These are phyloP conservation scores for Monilinia vaccinii-corymbosi DNA, from an alignment of 2,329 filamentous ascomycete genomes.

Conservation along the genomic window DNA sequence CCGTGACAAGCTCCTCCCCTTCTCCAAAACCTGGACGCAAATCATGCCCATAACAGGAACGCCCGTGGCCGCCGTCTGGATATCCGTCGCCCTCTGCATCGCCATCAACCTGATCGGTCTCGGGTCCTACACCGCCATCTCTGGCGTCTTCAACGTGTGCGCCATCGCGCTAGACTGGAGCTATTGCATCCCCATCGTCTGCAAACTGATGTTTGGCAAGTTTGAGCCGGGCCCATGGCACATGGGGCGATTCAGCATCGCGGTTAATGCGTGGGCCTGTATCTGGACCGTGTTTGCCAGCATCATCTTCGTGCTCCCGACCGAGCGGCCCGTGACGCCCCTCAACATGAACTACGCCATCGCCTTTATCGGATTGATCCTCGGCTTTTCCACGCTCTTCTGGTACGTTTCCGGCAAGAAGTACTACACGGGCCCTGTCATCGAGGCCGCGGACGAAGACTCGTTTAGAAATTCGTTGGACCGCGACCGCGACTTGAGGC, in stretches of 20 bases:
- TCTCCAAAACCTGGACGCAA: constrained; percentile 46
- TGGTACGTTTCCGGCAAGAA: constrained; percentile 38
- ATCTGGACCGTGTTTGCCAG: constrained; percentile 44
- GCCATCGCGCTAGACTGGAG: constrained; percentile 46
- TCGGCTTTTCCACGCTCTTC: constrained; percentile 35
- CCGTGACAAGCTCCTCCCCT: constrained; percentile 46
- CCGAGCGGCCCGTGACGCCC: constrained; percentile 36
- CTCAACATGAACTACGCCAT: constrained; percentile 46
- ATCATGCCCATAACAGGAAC: constrained; percentile 46
- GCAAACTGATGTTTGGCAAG: constrained; percentile 40
- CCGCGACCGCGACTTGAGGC: constrained; percentile 3
- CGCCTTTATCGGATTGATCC: constrained; percentile 39
- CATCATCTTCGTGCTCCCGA: constrained; percentile 46
- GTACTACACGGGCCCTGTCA: constrained; percentile 40
- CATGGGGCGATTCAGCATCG: constrained; percentile 35
- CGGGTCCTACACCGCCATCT: constrained; percentile 43
- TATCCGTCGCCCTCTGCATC: constrained; percentile 44
- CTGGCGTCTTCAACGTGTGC: constrained; percentile 45
- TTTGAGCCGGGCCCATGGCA: constrained; percentile 45
- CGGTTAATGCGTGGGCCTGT: constrained; percentile 40
- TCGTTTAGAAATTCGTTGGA: not conserved
- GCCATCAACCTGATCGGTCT: constrained; percentile 50
- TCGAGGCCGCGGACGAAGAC: constrained; percentile 21
- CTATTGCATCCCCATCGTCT: constrained; percentile 47
- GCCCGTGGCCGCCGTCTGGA: constrained; percentile 52